These are phyloP conservation scores for Stygiomarasmius scandens DNA, from an alignment of 1,284 basidiomycete genomes.

Conservation along the genomic window DNA sequence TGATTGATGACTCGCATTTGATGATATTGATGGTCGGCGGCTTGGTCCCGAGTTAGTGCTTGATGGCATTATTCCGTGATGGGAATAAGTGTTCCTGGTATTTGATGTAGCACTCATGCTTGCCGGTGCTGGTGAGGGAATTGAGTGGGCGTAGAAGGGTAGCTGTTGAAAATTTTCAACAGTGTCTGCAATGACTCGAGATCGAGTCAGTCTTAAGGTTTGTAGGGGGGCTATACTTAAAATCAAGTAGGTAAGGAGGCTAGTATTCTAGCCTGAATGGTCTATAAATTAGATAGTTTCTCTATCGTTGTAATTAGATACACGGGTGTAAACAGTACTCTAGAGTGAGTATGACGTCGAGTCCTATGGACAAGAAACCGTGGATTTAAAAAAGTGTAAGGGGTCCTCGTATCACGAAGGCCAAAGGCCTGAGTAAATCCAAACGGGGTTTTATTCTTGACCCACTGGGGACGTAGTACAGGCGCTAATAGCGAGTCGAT, in stretches of 20 bases:
- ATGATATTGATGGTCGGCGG: not conserved
- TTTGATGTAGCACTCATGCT: not conserved
- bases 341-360: too few species aligned
- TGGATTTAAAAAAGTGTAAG: too few species aligned
- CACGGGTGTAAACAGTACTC: too few species aligned
- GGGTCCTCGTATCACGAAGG: too few species aligned
- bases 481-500: not conserved
- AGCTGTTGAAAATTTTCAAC: not conserved
- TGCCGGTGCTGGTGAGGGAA: not conserved
- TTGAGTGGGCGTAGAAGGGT: not conserved
- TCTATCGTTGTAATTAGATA: too few species aligned
- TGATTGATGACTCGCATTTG: not conserved
- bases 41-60: not conserved
- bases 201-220: not conserved
- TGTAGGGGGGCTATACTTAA: not conserved
- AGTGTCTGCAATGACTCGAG: not conserved
- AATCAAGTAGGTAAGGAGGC: too few species aligned
- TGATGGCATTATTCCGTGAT: not conserved
- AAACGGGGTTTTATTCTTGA: not conserved
- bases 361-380: too few species aligned
- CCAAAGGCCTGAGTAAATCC: not conserved
- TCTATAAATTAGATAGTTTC: too few species aligned
- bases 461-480: not conserved
- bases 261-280: too few species aligned
- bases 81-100: not conserved